Percentiles rank a stretch among this genome's conserved stretches.
phyloP scores from a whole-genome alignment of 2,329 filamentous ascomycete species.

The Aureobasidium sp. region DNA sequence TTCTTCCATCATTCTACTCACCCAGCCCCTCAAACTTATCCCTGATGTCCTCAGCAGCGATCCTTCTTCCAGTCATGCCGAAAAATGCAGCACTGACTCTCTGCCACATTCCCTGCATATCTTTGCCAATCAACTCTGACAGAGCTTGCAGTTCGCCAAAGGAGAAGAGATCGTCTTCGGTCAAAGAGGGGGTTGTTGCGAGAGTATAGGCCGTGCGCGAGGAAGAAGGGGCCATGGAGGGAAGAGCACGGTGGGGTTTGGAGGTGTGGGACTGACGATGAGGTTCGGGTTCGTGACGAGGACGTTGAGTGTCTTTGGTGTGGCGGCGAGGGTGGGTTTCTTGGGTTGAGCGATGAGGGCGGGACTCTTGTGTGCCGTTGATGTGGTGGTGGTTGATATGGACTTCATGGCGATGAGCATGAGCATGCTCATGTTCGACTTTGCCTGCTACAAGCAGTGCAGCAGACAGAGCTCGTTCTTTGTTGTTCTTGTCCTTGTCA shows the following conservation, averaged over 20 bases:
- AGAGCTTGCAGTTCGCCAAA: slow-evolving; percentile 34
- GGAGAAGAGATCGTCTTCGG: slow-evolving; percentile 28
- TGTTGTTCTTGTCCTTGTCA: slow-evolving; percentile 13
- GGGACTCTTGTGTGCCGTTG: neutral
- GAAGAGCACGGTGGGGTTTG: neutral
- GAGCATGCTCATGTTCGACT: neutral
- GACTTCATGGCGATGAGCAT: neutral
- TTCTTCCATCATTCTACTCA: neutral
- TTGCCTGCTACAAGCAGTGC: neutral
- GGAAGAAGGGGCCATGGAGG: neutral
- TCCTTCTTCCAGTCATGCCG: slow-evolving; percentile 42
- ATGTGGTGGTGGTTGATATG: neutral
- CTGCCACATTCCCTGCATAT: slow-evolving; percentile 37
- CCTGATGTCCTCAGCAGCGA: slow-evolving; percentile 52
- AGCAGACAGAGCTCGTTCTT: neutral
- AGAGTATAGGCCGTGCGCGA: slow-evolving; percentile 1
- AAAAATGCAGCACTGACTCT: slow-evolving; percentile 39
- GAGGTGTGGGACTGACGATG: neutral
- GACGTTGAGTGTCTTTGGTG: neutral
- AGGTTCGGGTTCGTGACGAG: neutral
- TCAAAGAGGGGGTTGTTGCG: slow-evolving; percentile 16
- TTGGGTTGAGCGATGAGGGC: neutral
- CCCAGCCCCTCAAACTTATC: slow-evolving; percentile 50
- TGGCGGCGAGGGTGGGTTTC: neutral
- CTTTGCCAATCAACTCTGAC: slow-evolving; percentile 35